phyloP scores from a whole-genome alignment of 1,284 basidiomycete species.

The Heliocybe sulcata region DNA sequence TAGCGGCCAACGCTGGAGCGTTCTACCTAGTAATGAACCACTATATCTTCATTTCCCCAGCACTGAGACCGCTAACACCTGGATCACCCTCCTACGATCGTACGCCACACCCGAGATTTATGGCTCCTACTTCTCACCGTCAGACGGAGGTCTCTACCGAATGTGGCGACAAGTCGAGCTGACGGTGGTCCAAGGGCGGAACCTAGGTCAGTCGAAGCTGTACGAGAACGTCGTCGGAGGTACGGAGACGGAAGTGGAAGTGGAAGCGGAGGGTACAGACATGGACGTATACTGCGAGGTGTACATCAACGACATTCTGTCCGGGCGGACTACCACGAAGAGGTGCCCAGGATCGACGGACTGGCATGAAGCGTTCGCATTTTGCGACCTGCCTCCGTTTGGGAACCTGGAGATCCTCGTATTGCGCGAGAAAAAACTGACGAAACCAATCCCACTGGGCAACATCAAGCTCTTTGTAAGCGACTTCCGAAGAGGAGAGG shows the following conservation, averaged over 20 bases:
- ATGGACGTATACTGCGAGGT: conserved; percentile 68
- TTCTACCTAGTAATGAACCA: conserved; percentile 49
- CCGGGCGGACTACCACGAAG: conserved; percentile 67
- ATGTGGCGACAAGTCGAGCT: conserved; percentile 80
- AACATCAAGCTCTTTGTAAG: conserved; percentile 54
- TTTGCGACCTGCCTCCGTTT: conserved; percentile 67
- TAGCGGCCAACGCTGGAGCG: conserved; percentile 57
- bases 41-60: conserved; percentile 63
- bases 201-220: conserved; percentile 35
- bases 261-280: conserved; percentile 48
- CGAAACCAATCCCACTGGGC: conserved; percentile 51
- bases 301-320: conserved; percentile 51
- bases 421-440: conserved; percentile 57
- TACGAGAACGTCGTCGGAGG: background rate
- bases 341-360: conserved; percentile 56
- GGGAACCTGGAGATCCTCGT: conserved; percentile 57
- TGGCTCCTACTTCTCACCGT: conserved; percentile 46
- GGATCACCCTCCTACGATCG: conserved; percentile 69
- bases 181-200: conserved; percentile 60
- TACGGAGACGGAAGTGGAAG: background rate
- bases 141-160: conserved; percentile 69
- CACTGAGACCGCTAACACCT: conserved; percentile 53
- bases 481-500: conserved; percentile 67
- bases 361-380: conserved; percentile 75
- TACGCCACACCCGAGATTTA: conserved; percentile 75